A percentile compares a stretch with the other conserved stretches of the same genome.
Evolutionary conservation across 768 basidiomycete species (phyloP).

Genomic region (Suillus tomentosus): DNA sequence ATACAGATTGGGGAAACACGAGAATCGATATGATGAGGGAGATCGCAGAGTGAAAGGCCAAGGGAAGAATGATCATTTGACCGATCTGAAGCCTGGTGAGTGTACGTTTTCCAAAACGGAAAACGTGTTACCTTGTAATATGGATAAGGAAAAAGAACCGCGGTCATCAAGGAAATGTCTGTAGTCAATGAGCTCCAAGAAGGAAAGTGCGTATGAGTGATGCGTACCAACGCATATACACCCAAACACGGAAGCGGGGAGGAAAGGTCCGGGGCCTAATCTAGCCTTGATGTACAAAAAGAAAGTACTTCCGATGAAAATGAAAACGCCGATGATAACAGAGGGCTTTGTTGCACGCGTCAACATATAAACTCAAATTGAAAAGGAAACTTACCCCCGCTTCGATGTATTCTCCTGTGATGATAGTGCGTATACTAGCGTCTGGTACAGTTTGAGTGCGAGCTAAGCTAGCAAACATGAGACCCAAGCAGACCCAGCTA

Average conservation of each 20-base stretch:
- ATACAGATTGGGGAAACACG: constrained; percentile 66
- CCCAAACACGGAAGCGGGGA: constrained; percentile 55
- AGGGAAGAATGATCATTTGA: constrained; percentile 52
- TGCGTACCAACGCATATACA: constrained; percentile 60
- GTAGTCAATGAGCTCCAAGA: constrained; percentile 7
- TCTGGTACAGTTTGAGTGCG: constrained; percentile 44
- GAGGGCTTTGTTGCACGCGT: constrained; percentile 43
- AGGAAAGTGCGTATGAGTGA: not conserved
- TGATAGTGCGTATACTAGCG: constrained; percentile 40
- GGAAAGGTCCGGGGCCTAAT: constrained; percentile 64
- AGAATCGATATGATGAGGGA: constrained; percentile 51
- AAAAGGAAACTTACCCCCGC: constrained; percentile 31
- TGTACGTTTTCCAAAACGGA: not conserved
- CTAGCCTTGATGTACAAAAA: constrained; percentile 63
- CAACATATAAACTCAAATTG: not conserved
- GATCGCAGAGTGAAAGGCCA: constrained; percentile 60
- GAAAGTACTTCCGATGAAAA: constrained; percentile 59
- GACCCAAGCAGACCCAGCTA: constrained; percentile 70
- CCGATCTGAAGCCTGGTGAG: constrained; percentile 44
- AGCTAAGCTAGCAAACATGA: constrained; percentile 60
- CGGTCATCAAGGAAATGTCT: constrained; percentile 64
- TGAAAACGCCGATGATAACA: constrained; percentile 59
- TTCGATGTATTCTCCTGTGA: constrained; percentile 62
- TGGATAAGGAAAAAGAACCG: constrained; percentile 64
- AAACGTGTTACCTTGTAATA: constrained; percentile 46